Percentiles rank a stretch among this genome's conserved stretches.
Conservation (phyloP, 768 basidiomycete species). For the Lactifluus subvellereus region DNA sequence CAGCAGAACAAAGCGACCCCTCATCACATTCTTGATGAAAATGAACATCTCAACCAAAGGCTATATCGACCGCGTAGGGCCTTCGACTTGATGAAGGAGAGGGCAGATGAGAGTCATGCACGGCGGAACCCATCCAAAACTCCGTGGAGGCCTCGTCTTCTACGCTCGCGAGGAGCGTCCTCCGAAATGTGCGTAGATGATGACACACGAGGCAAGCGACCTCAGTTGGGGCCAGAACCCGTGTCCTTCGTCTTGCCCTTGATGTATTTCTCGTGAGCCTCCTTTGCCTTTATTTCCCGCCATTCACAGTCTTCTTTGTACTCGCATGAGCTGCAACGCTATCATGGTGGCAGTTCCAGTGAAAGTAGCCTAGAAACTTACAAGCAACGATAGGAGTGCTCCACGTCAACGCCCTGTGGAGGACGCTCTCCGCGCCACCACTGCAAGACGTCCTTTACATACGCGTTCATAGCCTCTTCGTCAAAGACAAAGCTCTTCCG, state of each 20-base stretch:
- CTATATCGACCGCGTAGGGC: not conserved
- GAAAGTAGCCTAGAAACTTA: constrained; percentile 36
- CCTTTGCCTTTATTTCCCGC: constrained; percentile 31
- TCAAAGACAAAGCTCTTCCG: constrained; percentile 54
- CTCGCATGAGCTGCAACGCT: constrained; percentile 32
- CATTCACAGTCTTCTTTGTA: constrained; percentile 42
- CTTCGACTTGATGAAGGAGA: not conserved
- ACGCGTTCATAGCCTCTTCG: constrained; percentile 43
- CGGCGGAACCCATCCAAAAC: not conserved
- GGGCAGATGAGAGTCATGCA: not conserved
- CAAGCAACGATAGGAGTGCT: constrained; percentile 59
- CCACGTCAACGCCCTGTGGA: constrained; percentile 62
- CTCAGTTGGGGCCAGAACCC: not conserved
- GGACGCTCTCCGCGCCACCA: constrained; percentile 75
- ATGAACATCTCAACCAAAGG: too few relatives aligned
- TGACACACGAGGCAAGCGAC: not conserved
- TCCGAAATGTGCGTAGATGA: not conserved
- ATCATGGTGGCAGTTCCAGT: not conserved
- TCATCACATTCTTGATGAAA: too few relatives aligned
- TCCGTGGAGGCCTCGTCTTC: not conserved
- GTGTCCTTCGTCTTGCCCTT: not conserved
- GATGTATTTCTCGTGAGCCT: constrained; percentile 14
- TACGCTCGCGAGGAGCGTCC: not conserved
- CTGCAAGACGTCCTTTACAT: constrained; percentile 49
- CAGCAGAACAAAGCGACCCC: too few relatives aligned